Conservation (phyloP, 139 green algal genomes). For the Spirogloea muscicola region DNA sequence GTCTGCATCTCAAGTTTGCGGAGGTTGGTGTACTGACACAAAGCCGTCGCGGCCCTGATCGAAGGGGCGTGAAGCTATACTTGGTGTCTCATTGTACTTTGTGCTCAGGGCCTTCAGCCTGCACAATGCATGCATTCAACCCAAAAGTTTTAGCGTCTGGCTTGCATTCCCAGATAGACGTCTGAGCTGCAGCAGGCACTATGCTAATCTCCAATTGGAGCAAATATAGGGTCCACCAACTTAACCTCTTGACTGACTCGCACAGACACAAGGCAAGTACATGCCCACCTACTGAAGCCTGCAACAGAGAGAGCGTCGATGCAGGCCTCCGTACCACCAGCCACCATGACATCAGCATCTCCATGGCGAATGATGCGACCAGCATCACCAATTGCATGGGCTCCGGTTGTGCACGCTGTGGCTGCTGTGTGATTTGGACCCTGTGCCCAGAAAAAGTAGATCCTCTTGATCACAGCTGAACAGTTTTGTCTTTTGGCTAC, state of each 20-base stretch:
- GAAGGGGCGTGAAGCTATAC: slow-evolving; percentile 33
- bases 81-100: slow-evolving; percentile 30
- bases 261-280: too few relatives aligned
- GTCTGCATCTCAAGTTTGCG: too few relatives aligned
- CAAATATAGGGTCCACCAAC: too few relatives aligned
- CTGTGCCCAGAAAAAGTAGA: neutral
- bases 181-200: too few relatives aligned
- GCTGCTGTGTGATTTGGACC: slow-evolving; percentile 74
- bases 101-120: slow-evolving; percentile 30
- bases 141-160: too few relatives aligned
- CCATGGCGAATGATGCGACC: slow-evolving; percentile 75
- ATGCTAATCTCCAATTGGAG: too few relatives aligned
- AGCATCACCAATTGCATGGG: slow-evolving; percentile 71
- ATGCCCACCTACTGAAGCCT: slow-evolving; percentile 80
- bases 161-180: too few relatives aligned
- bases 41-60: slow-evolving; percentile 39
- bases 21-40: too few relatives aligned
- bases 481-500: too few relatives aligned
- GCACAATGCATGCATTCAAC: neutral
- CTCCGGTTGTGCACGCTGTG: slow-evolving; percentile 72
- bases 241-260: too few relatives aligned
- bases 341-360: slow-evolving; percentile 86
- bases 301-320: slow-evolving; percentile 80
- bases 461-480: too few relatives aligned
- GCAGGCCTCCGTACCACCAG: slow-evolving; percentile 58